These are phyloP conservation scores for Sphaerostilbella broomeana DNA, from an alignment of 2,329 filamentous ascomycete species.

Conservation along the genomic window DNA sequence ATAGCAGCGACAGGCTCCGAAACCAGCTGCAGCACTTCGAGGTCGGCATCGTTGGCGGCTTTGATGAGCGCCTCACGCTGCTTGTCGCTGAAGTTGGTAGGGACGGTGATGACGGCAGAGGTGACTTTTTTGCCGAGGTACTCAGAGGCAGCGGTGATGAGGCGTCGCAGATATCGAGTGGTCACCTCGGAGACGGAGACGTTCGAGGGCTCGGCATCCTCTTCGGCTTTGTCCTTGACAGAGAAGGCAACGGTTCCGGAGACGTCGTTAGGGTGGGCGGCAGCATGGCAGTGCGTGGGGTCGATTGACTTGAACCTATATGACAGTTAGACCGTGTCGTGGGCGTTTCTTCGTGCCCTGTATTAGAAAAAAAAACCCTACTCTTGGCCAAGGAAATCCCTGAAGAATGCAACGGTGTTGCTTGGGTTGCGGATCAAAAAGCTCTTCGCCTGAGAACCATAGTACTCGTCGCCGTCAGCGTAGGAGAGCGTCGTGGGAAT, in stretches of 20 bases:
- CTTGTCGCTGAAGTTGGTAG: slow-evolving; percentile 84
- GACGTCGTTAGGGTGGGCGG: slow-evolving; percentile 76
- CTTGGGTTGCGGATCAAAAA: slow-evolving; percentile 87
- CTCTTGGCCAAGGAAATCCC: slow-evolving; percentile 93
- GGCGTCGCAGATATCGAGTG: slow-evolving; percentile 75
- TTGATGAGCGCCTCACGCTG: slow-evolving; percentile 76
- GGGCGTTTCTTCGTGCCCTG: background rate
- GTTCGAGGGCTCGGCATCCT: slow-evolving; percentile 52
- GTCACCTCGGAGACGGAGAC: slow-evolving; percentile 75
- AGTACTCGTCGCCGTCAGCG: slow-evolving; percentile 92
- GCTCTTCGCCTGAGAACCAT: slow-evolving; percentile 88
- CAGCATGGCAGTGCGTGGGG: slow-evolving; percentile 87
- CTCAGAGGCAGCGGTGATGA: slow-evolving; percentile 78
- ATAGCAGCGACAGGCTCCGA: slow-evolving; percentile 83
- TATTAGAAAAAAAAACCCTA: slow-evolving; percentile 37
- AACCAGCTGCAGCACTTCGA: slow-evolving; percentile 91
- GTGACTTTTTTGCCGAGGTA: slow-evolving; percentile 91
- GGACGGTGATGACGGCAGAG: slow-evolving; percentile 88
- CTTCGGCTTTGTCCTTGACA: slow-evolving; percentile 66
- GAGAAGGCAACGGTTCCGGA: slow-evolving; percentile 71
- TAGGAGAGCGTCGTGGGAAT: slow-evolving; percentile 94
- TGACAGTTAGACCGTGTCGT: slow-evolving; percentile 2
- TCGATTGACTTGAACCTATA: slow-evolving; percentile 86
- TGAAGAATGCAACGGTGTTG: slow-evolving; percentile 94
- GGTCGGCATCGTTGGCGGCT: slow-evolving; percentile 69